Evolutionary conservation across 2,329 filamentous ascomycete species (phyloP), one percentile per base, ranked within the genome.

Genomic region (Pseudogymnoascus sp.): DNA sequence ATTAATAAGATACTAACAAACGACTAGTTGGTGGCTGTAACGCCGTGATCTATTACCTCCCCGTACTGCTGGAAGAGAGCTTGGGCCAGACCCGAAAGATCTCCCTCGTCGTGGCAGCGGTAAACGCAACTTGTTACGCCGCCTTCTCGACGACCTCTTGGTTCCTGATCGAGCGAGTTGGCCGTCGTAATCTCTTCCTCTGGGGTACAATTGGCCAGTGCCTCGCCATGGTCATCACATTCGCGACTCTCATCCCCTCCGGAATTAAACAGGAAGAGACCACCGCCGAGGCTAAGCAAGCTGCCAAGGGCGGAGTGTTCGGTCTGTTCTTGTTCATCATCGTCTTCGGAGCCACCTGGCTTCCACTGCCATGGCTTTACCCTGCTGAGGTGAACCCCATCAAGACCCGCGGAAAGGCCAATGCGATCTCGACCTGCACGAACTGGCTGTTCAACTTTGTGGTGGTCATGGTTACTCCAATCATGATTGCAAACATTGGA

Each of bases 151-250:
- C 75, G n/a, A 72, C 77, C 3, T 74, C 77, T 2, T 68, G 76
- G 37, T 69, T 75, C 5, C 66, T 76, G 1, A 79, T 81, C 59
- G 78, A 79, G 72, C 81, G 84, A 1, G 81, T 86, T 1, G 86
- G 86, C 8, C 85, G 88, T 31, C 81, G 88, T 14, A 82, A 83
- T 70, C 81, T 90, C 66, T 89, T 91, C 85, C 75, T 90, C 10
- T 53, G 46, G 46, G 46, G 46, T 19, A 31, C 46, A 16, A 3
- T 53, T 53, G 46, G 46, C n/a, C 46, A 53, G n/a, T 53, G 46
- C 26, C 46, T 53, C n/a, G 46, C 46, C n/a, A 53, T 53, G 46
- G 46, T 53, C 6, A 53, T 53, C n/a, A 53, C 46, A 6, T 53
- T 53, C 26, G 46, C 46, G 46, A 31, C 26, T 53, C 46, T 53